Percentiles rank a stretch among this genome's conserved stretches.
Evolutionary conservation across 352 stramenopile genomes (phyloP).

Genomic region (Phytophthora uliginosa): DNA sequence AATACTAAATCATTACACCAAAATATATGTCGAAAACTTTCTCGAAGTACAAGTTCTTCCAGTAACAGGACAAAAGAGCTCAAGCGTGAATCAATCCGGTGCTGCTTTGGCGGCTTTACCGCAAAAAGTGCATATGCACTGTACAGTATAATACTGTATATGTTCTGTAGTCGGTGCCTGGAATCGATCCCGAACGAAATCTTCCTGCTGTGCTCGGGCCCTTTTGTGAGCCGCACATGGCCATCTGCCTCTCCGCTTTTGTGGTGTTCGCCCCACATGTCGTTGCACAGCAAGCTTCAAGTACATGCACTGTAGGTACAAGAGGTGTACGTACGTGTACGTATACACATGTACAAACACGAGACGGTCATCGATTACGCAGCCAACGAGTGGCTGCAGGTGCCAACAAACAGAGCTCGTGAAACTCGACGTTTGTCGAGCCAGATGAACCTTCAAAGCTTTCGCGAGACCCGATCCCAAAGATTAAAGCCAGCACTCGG

Average conservation of each 20-base stretch:
- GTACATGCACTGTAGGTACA: not conserved
- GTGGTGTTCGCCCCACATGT: not conserved
- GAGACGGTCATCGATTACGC: constrained; percentile 12
- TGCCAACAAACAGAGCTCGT: not conserved
- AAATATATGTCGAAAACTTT: no score
- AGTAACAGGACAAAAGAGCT: not conserved
- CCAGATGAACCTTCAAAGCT: constrained; percentile 3
- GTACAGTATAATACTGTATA: not conserved
- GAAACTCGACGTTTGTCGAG: not conserved
- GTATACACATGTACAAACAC: not conserved
- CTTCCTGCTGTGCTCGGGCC: not conserved
- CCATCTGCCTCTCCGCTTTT: constrained; percentile 1
- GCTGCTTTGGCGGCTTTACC: not conserved
- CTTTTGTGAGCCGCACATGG: not conserved
- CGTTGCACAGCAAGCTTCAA: constrained; percentile 19
- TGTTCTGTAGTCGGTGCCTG: not conserved
- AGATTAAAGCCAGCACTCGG: constrained; percentile 22
- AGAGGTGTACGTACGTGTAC: no score
- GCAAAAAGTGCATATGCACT: not conserved
- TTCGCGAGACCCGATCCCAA: constrained; percentile 6
- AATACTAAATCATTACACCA: no score
- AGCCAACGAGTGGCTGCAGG: constrained; percentile 11
- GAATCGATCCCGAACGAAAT: not conserved
- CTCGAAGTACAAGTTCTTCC: not conserved
- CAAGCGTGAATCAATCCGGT: not conserved